A percentile compares a stretch with the other conserved stretches of the same genome.
Conservation (phyloP, 345 rosid species). For the Dovyalis caffra region DNA sequence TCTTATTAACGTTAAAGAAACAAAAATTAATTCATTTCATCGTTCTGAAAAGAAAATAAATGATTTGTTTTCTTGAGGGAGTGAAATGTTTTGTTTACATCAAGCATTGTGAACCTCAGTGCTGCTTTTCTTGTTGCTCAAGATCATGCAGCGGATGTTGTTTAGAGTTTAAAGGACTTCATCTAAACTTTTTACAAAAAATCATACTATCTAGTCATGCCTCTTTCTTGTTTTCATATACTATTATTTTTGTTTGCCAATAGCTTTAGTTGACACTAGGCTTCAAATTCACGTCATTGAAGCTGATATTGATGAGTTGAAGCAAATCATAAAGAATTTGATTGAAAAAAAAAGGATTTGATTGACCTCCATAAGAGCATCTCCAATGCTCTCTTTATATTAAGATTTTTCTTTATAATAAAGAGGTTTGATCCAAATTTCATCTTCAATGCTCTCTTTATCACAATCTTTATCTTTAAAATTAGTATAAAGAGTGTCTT, state of each 20-base stretch:
- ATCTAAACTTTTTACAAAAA: constrained; percentile 72
- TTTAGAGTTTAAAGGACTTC: constrained; percentile 66
- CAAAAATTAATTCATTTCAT: not conserved
- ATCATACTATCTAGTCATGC: constrained; percentile 26
- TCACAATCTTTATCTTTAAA: too few relatives aligned
- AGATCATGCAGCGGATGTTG: constrained; percentile 79
- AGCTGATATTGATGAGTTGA: constrained; percentile 80
- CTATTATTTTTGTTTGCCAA: not conserved
- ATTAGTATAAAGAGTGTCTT: too few relatives aligned
- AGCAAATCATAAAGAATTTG: constrained; percentile 86
- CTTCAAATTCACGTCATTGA: constrained; percentile 43
- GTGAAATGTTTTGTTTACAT: not conserved
- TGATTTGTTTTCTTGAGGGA: not conserved
- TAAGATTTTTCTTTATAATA: too few relatives aligned
- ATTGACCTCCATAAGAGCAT: constrained; percentile 63
- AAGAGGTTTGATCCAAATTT: too few relatives aligned
- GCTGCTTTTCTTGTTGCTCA: constrained; percentile 31
- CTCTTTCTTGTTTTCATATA: not conserved
- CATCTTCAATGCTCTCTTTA: too few relatives aligned
- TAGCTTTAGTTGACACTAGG: not conserved
- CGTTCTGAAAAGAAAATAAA: not conserved
- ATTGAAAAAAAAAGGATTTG: constrained; percentile 86
- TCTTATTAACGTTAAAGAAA: not conserved
- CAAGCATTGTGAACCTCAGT: not conserved
- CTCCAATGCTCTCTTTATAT: too few relatives aligned